Evolutionary conservation across 306 rosid genomes (phyloP).

Genomic region (Pueraria montana): DNA sequence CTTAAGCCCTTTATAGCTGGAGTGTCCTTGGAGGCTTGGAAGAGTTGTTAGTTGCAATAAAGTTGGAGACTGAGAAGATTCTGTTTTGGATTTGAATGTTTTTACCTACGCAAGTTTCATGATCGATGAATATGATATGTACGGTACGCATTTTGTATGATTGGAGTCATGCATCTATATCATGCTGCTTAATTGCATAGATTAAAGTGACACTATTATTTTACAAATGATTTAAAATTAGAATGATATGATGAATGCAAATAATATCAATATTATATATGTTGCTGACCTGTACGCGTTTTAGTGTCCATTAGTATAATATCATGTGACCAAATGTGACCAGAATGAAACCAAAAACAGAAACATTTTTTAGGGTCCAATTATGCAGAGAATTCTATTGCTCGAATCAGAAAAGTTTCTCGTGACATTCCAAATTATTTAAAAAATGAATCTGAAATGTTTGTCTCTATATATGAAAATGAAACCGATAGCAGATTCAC

Average conservation of each 20-base stretch:
- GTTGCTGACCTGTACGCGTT: slow-evolving; percentile 66
- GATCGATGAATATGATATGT: slow-evolving; percentile 50
- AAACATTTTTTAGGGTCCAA: slow-evolving; percentile 54
- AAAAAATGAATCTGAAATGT: slow-evolving; percentile 38
- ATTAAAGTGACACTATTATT: slow-evolving; percentile 32
- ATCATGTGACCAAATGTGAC: slow-evolving; percentile 56
- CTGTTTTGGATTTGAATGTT: slow-evolving; percentile 61
- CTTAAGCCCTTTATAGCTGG: slow-evolving; percentile 28
- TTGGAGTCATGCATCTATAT: slow-evolving; percentile 28
- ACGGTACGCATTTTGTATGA: slow-evolving; percentile 48
- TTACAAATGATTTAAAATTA: slow-evolving; percentile 14
- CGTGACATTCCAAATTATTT: slow-evolving; percentile 76
- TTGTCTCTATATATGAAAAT: slow-evolving; percentile 53
- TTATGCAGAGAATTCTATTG: slow-evolving; percentile 57
- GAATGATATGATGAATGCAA: slow-evolving; percentile 43
- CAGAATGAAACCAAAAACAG: slow-evolving; percentile 52
- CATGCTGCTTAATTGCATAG: slow-evolving; percentile 8
- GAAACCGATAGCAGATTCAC: slow-evolving; percentile 50
- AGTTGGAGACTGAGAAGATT: slow-evolving; percentile 66
- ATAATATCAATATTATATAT: neutral
- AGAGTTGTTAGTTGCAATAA: slow-evolving; percentile 60
- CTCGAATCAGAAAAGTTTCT: slow-evolving; percentile 69
- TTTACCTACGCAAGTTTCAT: slow-evolving; percentile 58
- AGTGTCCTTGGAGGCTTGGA: slow-evolving; percentile 30
- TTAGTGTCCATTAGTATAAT: slow-evolving; percentile 53